A percentile compares a stretch with the other conserved stretches of the same genome.
These are phyloP conservation scores for Posidonia oceanica DNA, from an alignment of 116 monocot genomes.

Conservation along the genomic window DNA sequence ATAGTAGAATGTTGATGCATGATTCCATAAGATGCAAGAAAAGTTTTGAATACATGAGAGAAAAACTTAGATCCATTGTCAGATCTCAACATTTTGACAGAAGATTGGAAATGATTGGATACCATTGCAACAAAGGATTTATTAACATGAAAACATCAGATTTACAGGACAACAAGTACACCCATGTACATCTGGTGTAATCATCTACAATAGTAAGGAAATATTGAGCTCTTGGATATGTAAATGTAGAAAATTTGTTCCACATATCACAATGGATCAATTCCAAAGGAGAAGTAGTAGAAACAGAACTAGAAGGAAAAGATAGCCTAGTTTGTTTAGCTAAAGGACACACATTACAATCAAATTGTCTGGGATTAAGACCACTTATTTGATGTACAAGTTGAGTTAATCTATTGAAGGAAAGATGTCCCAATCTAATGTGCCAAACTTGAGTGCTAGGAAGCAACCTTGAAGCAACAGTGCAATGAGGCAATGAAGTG, in stretches of 20 bases:
- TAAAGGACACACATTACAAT: neutral
- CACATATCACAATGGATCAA: neutral
- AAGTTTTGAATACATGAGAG: neutral
- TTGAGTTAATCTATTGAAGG: too few species aligned
- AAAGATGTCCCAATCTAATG: too few species aligned
- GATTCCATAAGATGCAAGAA: neutral
- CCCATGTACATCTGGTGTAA: neutral
- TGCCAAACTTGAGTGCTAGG: too few species aligned
- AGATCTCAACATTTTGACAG: neutral
- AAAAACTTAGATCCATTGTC: neutral
- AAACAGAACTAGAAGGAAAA: neutral
- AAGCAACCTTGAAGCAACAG: too few species aligned
- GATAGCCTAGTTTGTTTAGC: neutral
- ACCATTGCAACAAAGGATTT: neutral
- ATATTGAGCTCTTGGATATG: neutral
- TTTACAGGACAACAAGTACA: neutral
- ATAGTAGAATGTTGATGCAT: neutral
- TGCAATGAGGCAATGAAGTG: too few species aligned
- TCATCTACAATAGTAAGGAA: neutral
- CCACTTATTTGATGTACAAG: too few species aligned
- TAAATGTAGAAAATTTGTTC: neutral
- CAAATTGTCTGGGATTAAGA: neutral
- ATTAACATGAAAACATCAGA: neutral
- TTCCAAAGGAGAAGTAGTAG: neutral
- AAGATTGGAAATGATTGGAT: neutral